Percentiles rank a stretch among this genome's conserved stretches.
These are phyloP conservation scores for Trichosphaerium sp. DNA, from an alignment of 78 protist genomes.

Conservation along the genomic window DNA sequence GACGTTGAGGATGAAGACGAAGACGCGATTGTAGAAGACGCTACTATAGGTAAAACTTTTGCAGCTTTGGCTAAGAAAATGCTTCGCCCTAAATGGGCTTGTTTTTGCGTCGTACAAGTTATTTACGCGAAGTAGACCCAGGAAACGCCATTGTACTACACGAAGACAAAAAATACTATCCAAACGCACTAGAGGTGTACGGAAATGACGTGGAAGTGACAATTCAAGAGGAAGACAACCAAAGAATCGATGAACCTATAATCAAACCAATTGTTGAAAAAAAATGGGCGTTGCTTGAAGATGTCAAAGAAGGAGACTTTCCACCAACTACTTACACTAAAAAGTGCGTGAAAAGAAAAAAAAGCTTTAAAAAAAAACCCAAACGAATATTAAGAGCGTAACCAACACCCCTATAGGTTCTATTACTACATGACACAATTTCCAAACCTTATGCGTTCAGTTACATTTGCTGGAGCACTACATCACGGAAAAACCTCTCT, in stretches of 20 bases:
- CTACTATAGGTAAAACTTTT: neutral
- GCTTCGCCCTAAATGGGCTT: neutral
- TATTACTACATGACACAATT: neutral
- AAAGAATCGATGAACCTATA: slow-evolving; percentile 88
- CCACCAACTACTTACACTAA: slow-evolving; percentile 27
- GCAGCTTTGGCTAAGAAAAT: neutral
- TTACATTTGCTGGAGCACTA: slow-evolving; percentile 76
- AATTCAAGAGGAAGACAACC: slow-evolving; percentile 97
- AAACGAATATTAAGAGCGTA: slow-evolving; percentile 12
- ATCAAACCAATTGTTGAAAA: slow-evolving; percentile 67
- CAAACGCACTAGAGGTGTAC: slow-evolving; percentile 79
- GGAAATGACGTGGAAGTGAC: slow-evolving; percentile 79
- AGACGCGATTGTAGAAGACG: slow-evolving; percentile 9
- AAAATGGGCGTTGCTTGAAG: slow-evolving; percentile 23
- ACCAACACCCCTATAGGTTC: slow-evolving; percentile 17
- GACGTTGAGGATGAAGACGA: slow-evolving; percentile 34
- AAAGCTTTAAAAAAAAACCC: no score
- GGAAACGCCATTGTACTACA: slow-evolving; percentile 65
- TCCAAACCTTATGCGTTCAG: slow-evolving; percentile 79
- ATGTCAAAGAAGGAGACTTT: no score
- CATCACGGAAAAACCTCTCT: slow-evolving; percentile 92
- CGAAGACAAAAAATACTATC: slow-evolving; percentile 96
- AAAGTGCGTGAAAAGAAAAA: neutral
- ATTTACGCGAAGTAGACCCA: neutral
- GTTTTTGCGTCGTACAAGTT: neutral